Evolutionary conservation across 192 early-diverging fungal species (phyloP), one percentile per base, ranked within the genome.

Genomic region (Spinellus fusiger): DNA sequence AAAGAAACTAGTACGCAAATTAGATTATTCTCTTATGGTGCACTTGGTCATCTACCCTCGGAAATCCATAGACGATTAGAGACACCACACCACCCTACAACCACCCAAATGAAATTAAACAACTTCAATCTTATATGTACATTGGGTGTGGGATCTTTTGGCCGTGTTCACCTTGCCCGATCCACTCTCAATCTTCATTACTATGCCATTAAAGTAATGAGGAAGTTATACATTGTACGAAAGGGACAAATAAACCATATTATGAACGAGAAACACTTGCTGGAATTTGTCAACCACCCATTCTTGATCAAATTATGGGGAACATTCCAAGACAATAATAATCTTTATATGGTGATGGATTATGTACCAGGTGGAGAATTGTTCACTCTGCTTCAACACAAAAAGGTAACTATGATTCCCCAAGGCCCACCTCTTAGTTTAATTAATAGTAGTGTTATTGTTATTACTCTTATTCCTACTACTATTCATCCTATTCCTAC

Each of bases 161-260:
- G 96, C 27, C 85, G 96, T 16, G 96, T 98, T 34, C 95, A 96
- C 75, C 73, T 98, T 48, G 90, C 93, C 27, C 86, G 86, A 65
- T 85, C 90, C 33, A 83, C 85, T 60, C 66, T 77, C 37, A 93
- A 88, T 33, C 83, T 84, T 46, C 83, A 87, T 59, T 95, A 88
- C 80, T 96, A 94, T 70, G 94, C 96, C 4, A 98, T 96, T 86
- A 98, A 98, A 71, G 94, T 94, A 4, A 78, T 98, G 46, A 88
- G 87, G 57, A 98, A 98, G 73, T 72, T 83, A 33, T 93, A 98
- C 59, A 93, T 98, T 6, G 93, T 98, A 44, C 88, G 89, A 53
- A 80, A 93, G 69, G 92, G 93, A 72, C 96, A 98, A 70, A 93
- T 98, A 10, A 94, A 98, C 78, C 94, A 98, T 66, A 96, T 93